Evolutionary conservation across 768 basidiomycete genomes (phyloP).

Genomic region (Coprinopsis sp.): DNA sequence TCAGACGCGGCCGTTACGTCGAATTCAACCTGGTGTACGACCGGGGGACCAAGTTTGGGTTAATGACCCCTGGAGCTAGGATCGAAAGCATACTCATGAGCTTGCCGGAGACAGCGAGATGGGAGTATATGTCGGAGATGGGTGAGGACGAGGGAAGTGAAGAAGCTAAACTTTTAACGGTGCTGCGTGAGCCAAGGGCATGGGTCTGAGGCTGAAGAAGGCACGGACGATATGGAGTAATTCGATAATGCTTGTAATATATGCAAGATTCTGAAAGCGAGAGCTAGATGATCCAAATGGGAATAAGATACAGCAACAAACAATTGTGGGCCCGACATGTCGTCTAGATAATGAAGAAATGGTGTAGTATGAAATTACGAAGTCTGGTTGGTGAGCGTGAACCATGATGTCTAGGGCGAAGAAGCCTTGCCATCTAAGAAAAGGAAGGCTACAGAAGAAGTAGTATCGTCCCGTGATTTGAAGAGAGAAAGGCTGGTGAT

Average conservation of each 20-base stretch:
- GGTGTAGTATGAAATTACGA: too few relatives aligned
- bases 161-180: constrained; percentile 60
- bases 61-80: constrained; percentile 78
- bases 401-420: too few relatives aligned
- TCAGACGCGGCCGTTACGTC: constrained; percentile 89
- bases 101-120: constrained; percentile 79
- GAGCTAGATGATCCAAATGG: too few relatives aligned
- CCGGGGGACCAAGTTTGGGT: constrained; percentile 82
- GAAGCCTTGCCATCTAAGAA: too few relatives aligned
- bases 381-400: too few relatives aligned
- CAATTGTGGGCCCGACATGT: too few relatives aligned
- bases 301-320: too few relatives aligned
- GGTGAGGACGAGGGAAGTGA: constrained; percentile 58
- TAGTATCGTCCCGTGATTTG: not conserved
- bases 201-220: constrained; percentile 47
- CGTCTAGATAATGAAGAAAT: too few relatives aligned
- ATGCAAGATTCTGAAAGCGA: too few relatives aligned
- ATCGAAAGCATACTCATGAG: constrained; percentile 92
- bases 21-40: constrained; percentile 92
- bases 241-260: not conserved
- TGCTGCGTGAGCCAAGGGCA: constrained; percentile 56
- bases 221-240: not conserved
- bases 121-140: constrained; percentile 85
- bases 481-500: too few relatives aligned
- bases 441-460: constrained; percentile 2